Evolutionary conservation across 139 green algal species (phyloP), one percentile per base, ranked within the genome.

Genomic region (Picochlorum sp.): DNA sequence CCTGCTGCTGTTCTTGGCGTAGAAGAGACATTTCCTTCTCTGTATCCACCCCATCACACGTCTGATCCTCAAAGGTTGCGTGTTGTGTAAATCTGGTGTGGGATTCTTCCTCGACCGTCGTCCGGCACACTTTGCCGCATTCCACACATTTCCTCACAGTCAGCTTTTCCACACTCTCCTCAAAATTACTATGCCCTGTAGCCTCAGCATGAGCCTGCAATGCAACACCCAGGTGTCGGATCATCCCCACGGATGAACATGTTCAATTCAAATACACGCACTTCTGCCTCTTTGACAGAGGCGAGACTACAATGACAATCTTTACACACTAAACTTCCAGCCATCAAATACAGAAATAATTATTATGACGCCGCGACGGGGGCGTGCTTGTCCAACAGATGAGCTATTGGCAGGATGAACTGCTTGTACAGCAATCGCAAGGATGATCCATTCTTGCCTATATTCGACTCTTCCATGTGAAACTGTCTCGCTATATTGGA

Each of bases 71-170:
- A 68, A 83, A 95, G 4, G 76, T 68, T 0, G 61, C 45, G 59
- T 96, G 89, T 1, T 84, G 83, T 2, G 89, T 96, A 58, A 76
- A 73, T 57, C 81, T 81, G 26, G 77, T 86, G 72, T 96, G 89
- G 65, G 95, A 58, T 4, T 88, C 83, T 20, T 76, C 63, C 67
- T 96, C 89, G 4, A 75, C 82, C 20, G 86, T 65, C 5, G 45
- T 83, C 13, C 87, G 72, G 72, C 88, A 95, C 1, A 84, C 79
- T 69, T 96, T 96, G 61, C 84, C 79, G 62, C 90, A 96, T 6
- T 77, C 67, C 0, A 51, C 71, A 72, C 89, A 96, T 30, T 80
- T 61, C 55, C 79, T 51, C 3, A 64, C 49, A 15, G 69, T 70
- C 6, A 86, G 68, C 34, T 77, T 65, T 45, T 91, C 81, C 14